Percentiles rank a stretch among this genome's conserved stretches.
phyloP scores from a whole-genome alignment of 768 basidiomycete species.

The Panaeolus papilionaceus region DNA sequence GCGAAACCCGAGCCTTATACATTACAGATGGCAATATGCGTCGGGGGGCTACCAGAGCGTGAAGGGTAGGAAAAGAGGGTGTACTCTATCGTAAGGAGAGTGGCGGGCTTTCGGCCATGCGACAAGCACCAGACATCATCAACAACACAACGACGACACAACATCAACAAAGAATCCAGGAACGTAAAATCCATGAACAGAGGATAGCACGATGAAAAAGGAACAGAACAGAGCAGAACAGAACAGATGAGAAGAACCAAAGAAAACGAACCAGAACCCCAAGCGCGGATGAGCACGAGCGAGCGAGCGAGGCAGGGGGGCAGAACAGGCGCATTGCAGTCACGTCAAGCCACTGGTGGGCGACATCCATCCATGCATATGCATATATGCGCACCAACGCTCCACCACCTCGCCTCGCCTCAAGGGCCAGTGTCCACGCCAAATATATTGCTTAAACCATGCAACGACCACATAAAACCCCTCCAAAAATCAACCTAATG shows the following conservation, averaged over 20 bases:
- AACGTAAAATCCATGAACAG: not conserved
- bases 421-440: too few relatives aligned
- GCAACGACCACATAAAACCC: not conserved
- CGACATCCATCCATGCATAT: not conserved
- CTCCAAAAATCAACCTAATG: not conserved
- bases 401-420: not conserved
- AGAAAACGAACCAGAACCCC: not conserved
- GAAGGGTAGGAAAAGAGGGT: not conserved
- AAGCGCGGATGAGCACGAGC: slow-evolving; percentile 2
- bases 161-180: not conserved
- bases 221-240: not conserved
- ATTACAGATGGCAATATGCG: not conserved
- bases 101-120: not conserved
- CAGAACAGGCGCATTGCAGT: not conserved
- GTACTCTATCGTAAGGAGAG: slow-evolving; percentile 3
- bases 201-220: not conserved
- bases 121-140: not conserved
- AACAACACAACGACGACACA: not conserved
- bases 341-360: not conserved
- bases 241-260: not conserved
- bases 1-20: slow-evolving; percentile 2
- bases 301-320: not conserved
- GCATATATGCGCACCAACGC: not conserved
- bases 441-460: not conserved
- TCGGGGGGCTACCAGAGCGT: not conserved